Conservation (phyloP, 2,329 filamentous ascomycete species). For the Dactylellina drechsleri region DNA sequence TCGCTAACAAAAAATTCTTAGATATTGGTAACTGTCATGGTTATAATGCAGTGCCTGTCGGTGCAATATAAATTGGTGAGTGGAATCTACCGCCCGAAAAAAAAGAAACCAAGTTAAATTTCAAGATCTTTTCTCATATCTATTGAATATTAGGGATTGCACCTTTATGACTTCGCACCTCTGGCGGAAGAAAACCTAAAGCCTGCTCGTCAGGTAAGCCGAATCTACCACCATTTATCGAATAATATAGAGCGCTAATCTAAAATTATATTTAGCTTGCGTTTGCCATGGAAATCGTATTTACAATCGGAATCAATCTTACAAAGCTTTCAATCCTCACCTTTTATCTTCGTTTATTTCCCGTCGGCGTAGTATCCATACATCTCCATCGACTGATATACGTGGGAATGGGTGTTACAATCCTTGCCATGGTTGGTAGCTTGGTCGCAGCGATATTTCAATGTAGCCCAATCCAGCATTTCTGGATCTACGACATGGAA, state of each 20-base stretch:
- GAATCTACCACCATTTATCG: no score
- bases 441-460: conserved; percentile 43
- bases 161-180: conserved; percentile 48
- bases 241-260: not conserved
- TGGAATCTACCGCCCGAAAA: not conserved
- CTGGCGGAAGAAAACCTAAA: conserved; percentile 25
- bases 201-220: conserved; percentile 41
- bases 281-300: conserved; percentile 45
- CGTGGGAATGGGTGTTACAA: conserved; percentile 31
- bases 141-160: conserved; percentile 26
- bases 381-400: conserved; percentile 44
- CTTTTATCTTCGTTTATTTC: conserved; percentile 49
- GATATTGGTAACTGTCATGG: conserved; percentile 22
- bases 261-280: conserved; percentile 25
- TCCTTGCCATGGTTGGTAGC: conserved; percentile 39
- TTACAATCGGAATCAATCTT: conserved; percentile 38
- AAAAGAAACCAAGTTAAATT: not conserved
- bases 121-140: conserved; percentile 9
- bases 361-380: conserved; percentile 39
- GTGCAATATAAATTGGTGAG: conserved; percentile 40
- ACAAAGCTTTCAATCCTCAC: conserved; percentile 51
- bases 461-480: conserved; percentile 45
- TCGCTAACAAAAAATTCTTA: conserved; percentile 11
- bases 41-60: conserved; percentile 38
- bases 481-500: conserved; percentile 47